Conservation (phyloP, 2,329 filamentous ascomycete species). For the Epichloe festucae region DNA sequence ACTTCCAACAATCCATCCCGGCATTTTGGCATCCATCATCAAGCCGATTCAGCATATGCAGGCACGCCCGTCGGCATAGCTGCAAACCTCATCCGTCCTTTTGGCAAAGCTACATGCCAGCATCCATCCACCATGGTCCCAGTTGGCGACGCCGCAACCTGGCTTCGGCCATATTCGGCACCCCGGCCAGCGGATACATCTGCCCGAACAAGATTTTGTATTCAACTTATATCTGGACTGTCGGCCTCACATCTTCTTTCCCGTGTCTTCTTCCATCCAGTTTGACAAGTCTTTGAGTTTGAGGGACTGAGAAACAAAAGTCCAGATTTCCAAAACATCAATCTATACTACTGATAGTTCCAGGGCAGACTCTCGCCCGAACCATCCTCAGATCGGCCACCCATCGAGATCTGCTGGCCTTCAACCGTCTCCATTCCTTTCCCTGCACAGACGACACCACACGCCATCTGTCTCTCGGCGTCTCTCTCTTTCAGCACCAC, state of each 20-base stretch:
- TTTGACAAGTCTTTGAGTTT: conserved; percentile 6
- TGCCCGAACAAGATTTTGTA: not conserved
- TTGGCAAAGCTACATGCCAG: conserved; percentile 1
- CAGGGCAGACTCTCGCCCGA: conserved; percentile 9
- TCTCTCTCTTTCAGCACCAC: conserved; percentile 15
- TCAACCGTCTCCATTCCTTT: conserved; percentile 20
- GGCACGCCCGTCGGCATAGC: conserved; percentile 1
- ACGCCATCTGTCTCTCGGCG: conserved; percentile 23
- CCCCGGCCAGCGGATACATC: not conserved
- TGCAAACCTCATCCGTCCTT: conserved; percentile 1
- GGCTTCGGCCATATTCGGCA: not conserved
- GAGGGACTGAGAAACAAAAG: conserved; percentile 11
- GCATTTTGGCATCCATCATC: conserved; percentile 1
- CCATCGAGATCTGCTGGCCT: conserved; percentile 16
- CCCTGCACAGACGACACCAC: conserved; percentile 16
- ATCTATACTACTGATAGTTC: conserved; percentile 13
- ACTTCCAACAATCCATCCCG: conserved; percentile 3
- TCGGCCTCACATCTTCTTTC: conserved; percentile 8
- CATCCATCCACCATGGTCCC: not conserved
- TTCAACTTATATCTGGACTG: conserved; percentile 7
- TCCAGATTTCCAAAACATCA: conserved; percentile 13
- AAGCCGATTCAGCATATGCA: conserved; percentile 1
- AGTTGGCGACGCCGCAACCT: not conserved
- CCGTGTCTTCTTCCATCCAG: not conserved
- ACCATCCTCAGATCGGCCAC: conserved; percentile 11